Evolutionary conservation across 148 eudicot species (phyloP), one percentile per base, ranked within the genome.

Genomic region (Bassia scoparia): DNA sequence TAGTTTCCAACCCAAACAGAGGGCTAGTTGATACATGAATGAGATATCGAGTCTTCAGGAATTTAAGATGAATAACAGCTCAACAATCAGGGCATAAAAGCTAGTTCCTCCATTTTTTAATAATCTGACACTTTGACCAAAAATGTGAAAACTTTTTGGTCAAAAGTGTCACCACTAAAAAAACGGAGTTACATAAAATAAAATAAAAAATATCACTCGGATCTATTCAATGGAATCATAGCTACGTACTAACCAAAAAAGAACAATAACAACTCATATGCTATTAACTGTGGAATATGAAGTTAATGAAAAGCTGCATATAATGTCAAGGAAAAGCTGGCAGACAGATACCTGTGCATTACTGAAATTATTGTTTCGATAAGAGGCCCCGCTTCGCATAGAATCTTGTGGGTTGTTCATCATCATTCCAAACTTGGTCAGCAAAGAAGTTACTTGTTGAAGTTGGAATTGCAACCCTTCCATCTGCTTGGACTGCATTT

Each of bases 401-500:
- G 67, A 56, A 56, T 66, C 67, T 55, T 68, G 62, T 71, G 76
- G 69, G 24, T 75, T 75, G 74, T 80, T 75, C 69, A 80, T 48
- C 79, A 65, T 71, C 50, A 54, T 73, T 35, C 76, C 79, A 66
- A 71, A 80, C 64, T 75, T 80, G 27, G 76, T 75, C 62, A 80
- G 55, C 68, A 80, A 49, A 41, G 82, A 80, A 21, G 79, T 80
- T 13, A 75, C 73, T 71, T 80, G 79, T 49, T 80, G 79, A 56
- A 80, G 79, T 66, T 80, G 82, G 17, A 43, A 34, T 58, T 65
- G 82, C 76, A 80, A 33, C 17, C 68, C 82, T 58, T 80, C 79
- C 74, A 80, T 80, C 76, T 76, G 82, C 76, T 76, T 67, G 5
- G 82, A 80, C 69, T 80, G 82, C 79, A 67, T 65, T 63, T 71